These are phyloP conservation scores for Sporothrix inflata DNA, from an alignment of 2,329 filamentous ascomycete species.

Conservation along the genomic window DNA sequence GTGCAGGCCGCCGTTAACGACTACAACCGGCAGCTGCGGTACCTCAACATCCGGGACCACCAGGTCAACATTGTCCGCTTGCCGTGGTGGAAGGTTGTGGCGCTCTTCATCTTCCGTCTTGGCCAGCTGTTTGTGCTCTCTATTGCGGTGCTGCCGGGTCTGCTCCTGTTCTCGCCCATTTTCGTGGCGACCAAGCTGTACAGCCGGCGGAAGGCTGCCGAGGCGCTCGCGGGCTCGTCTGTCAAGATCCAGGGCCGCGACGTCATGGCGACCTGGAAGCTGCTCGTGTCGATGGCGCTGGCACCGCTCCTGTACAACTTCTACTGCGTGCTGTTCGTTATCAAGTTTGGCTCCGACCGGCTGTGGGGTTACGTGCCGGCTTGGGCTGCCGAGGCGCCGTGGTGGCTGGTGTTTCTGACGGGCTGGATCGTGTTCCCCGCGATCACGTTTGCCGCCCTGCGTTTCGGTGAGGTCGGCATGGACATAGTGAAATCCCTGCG, in stretches of 20 bases:
- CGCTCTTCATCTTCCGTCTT: constrained; percentile 77
- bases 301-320: constrained; percentile 81
- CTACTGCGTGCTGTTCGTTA: constrained; percentile 74
- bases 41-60: constrained; percentile 87
- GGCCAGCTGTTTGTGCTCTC: constrained; percentile 76
- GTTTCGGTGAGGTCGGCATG: constrained; percentile 98
- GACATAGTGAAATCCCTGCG: constrained; percentile 95
- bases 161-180: constrained; percentile 84
- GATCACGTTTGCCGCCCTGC: constrained; percentile 88
- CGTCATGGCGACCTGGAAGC: constrained; percentile 93
- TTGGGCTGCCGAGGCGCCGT: constrained; percentile 64
- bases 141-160: constrained; percentile 80
- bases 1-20: constrained; percentile 75
- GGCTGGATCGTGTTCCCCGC: constrained; percentile 82
- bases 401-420: constrained; percentile 69
- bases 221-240: constrained; percentile 80
- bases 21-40: constrained; percentile 85
- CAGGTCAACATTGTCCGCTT: constrained; percentile 91
- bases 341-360: constrained; percentile 79
- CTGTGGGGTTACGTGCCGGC: constrained; percentile 80
- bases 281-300: constrained; percentile 82
- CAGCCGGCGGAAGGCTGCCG: constrained; percentile 77
- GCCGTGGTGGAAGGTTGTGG: constrained; percentile 74
- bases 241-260: constrained; percentile 88
- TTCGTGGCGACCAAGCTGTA: constrained; percentile 84